Evolutionary conservation across 495 filamentous ascomycete genomes (phyloP).

Genomic region (Penicillium silybi): DNA sequence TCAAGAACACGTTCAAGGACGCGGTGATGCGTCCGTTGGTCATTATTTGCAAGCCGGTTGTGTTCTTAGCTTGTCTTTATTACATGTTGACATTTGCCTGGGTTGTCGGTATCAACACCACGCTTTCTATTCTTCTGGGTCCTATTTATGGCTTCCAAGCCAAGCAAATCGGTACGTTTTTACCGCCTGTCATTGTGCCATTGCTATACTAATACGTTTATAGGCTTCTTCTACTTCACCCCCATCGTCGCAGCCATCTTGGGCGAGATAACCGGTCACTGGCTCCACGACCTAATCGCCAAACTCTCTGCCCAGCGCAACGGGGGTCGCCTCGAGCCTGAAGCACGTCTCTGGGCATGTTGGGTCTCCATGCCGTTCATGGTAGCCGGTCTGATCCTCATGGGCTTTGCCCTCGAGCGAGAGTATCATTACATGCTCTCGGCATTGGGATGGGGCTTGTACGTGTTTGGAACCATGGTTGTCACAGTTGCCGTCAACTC

Average conservation of each 20-base stretch:
- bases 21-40: conserved; percentile 42
- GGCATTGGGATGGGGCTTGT: neutral
- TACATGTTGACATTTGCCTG: conserved; percentile 59
- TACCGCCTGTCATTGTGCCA: neutral
- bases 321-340: conserved; percentile 53
- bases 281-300: conserved; percentile 54
- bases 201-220: neutral
- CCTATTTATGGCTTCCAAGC: conserved; percentile 53
- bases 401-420: conserved; percentile 52
- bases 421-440: conserved; percentile 53
- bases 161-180: conserved; percentile 41
- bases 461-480: conserved; percentile 54
- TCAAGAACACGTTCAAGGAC: conserved; percentile 38
- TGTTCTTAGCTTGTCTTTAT: conserved; percentile 46
- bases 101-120: conserved; percentile 61
- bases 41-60: conserved; percentile 50
- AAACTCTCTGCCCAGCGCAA: conserved; percentile 45
- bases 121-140: conserved; percentile 52
- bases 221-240: conserved; percentile 58
- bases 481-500: conserved; percentile 57
- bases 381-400: conserved; percentile 44
- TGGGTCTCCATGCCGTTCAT: neutral
- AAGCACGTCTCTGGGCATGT: conserved; percentile 46
- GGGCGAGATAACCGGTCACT: conserved; percentile 54
- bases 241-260: conserved; percentile 51